These are phyloP conservation scores for Lecanicillium sp. DNA, from an alignment of 2,329 filamentous ascomycete species.

Conservation along the genomic window DNA sequence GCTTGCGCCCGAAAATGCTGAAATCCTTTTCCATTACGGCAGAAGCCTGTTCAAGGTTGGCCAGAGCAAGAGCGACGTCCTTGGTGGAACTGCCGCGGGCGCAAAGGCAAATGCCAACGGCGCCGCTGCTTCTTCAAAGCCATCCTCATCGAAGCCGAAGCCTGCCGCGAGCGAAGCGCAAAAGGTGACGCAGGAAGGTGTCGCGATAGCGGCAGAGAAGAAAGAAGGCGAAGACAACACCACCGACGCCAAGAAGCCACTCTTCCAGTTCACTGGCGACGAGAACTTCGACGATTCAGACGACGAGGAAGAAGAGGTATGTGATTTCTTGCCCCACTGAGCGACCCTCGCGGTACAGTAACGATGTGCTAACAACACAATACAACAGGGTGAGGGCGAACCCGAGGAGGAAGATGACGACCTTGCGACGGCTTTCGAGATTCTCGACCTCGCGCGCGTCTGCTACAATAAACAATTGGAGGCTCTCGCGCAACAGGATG, in stretches of 20 bases:
- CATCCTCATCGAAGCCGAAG: slow-evolving; percentile 28
- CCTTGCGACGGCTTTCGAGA: slow-evolving; percentile 71
- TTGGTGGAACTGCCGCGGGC: slow-evolving; percentile 69
- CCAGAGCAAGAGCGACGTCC: slow-evolving; percentile 87
- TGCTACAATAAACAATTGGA: slow-evolving; percentile 52
- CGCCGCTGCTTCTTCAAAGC: slow-evolving; percentile 31
- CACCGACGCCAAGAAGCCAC: slow-evolving; percentile 53
- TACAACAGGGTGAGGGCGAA: slow-evolving; percentile 33
- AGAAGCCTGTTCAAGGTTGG: slow-evolving; percentile 91
- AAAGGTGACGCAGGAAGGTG: slow-evolving; percentile 37
- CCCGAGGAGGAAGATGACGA: slow-evolving; percentile 62
- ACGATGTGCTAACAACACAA: slow-evolving; percentile 29
- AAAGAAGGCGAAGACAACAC: slow-evolving; percentile 28
- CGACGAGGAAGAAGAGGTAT: slow-evolving; percentile 53
- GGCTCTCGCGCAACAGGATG: slow-evolving; percentile 22
- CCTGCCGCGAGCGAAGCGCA: slow-evolving; percentile 30
- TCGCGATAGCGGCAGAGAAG: slow-evolving; percentile 32
- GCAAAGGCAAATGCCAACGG: slow-evolving; percentile 38
- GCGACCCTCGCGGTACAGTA: too few relatives aligned
- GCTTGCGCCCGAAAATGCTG: slow-evolving; percentile 81
- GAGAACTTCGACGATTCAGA: slow-evolving; percentile 87
- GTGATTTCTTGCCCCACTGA: not conserved
- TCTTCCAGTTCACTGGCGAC: slow-evolving; percentile 90
- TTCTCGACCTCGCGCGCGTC: slow-evolving; percentile 72
- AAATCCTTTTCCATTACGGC: slow-evolving; percentile 90